phyloP scores from a whole-genome alignment of 345 rosid species.

The Citropsis articulata region DNA sequence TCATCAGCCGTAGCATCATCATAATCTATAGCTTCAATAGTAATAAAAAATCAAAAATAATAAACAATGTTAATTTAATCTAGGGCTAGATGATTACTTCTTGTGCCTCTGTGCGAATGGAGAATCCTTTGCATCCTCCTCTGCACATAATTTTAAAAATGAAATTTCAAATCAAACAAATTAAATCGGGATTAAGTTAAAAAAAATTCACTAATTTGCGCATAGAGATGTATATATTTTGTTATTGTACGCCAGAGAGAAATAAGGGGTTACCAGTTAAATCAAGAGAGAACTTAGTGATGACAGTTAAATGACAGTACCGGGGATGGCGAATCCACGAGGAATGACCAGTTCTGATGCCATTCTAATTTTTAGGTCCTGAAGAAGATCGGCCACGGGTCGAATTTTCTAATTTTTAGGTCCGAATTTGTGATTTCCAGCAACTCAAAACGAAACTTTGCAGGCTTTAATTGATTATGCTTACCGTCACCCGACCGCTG shows the following conservation, averaged over 20 bases:
- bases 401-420: conserved; percentile 44
- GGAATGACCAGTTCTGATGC: conserved; percentile 77
- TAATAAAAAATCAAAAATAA: background rate
- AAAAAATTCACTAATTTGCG: background rate
- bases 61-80: background rate
- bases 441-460: too few species aligned
- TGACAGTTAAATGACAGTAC: conserved; percentile 52
- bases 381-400: conserved; percentile 84
- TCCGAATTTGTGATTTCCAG: background rate
- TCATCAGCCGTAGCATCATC: background rate
- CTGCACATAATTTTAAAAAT: background rate
- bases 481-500: too few species aligned
- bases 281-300: conserved; percentile 64
- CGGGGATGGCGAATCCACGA: conserved; percentile 70
- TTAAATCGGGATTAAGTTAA: background rate
- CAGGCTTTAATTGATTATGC: too few species aligned
- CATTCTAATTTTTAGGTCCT: conserved; percentile 77
- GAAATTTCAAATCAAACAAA: background rate
- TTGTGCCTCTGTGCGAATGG: conserved; percentile 14
- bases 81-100: background rate
- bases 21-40: background rate
- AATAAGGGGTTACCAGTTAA: conserved; percentile 50
- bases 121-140: conserved; percentile 14
- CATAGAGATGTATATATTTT: background rate
- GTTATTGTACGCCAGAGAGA: background rate